Evolutionary conservation across 2,329 filamentous ascomycete species (phyloP), one percentile per base, ranked within the genome.

Genomic region (Cordyceps tenuipes): DNA sequence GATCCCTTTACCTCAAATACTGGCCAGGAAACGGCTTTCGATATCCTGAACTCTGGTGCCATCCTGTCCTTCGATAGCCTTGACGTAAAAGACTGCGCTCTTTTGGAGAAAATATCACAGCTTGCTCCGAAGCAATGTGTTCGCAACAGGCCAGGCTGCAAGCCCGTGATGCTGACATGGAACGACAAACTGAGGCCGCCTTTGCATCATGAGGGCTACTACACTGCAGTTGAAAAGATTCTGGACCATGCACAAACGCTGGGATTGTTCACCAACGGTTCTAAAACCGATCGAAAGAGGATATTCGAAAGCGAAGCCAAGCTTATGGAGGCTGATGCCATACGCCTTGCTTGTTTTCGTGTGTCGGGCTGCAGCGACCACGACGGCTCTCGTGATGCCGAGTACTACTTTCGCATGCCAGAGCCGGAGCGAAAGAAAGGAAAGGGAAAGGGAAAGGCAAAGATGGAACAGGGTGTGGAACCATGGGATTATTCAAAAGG

Each of bases 11-110:
- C 78, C 0, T 54, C 63, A 0, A 67, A 69, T 3, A 85, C 81
- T 0, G 83, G 83, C 0, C 82, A 79, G 0, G 82, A 85, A 64
- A 68, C 78, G 36, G 79, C 81, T 0, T 64, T 85, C 0, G 62
- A 66, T 0, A 79, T 82, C 1, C 66, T 85, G 0, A 57, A 57
- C 0, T 79, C 77, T 0, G 79, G 79, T 0, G 74, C 79, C 0
- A 70, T 82, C 0, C 63, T 67, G 13, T 85, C 83, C 0, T 62
- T 64, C 10, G 21, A 49, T 0, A 1, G 19, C 15, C 31, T 61
- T 3, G 13, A 26, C 2, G 5, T 1, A 1, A 17, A 10, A 0
- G 59, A 61, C 13, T 6, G 10, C 2, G 34, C 0, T 13, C 29
- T 61, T 1, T 17, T 61, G 26, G 2, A 46, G 5, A 46, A 44